Base-by-base conservation (phyloP, 495 filamentous ascomycete species). In the Staphylotrichum longicolle region DNA sequence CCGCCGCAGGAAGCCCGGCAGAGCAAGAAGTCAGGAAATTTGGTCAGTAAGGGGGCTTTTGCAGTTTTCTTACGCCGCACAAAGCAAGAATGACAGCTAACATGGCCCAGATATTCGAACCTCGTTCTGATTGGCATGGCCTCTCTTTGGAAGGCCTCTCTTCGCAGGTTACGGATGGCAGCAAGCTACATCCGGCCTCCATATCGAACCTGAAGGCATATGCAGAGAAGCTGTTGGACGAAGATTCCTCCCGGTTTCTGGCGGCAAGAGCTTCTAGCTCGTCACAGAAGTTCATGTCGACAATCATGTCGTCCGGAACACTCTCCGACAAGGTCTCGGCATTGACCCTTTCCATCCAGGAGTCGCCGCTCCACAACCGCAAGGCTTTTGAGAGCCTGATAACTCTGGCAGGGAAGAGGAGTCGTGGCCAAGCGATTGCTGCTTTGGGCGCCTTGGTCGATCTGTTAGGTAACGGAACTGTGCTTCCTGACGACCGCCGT, bases 311-410 rank as follows among this genome's bases (percentile, higher is more conserved):
- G 14, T 91, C 92, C 2, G 94, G 94, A 77, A 98, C 95, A 7
- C 82, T 96, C 55, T 94, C 91, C 40, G 94, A 98, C 75, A 98
- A 96, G 73, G 90, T 97, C 35, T 97, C 95, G 3, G 94, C 94
- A 6, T 76, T 97, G 66, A 98, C 94, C 2, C 79, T 98, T 50
- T 88, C 91, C 32, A 87, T 96, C 12, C 94, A 98, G 76, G 94
- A 98, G 70, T 98, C 94, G 4, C 94, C 94, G 5, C 75, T 98
- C 50, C 94, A 98, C 68, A 96, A 91, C 52, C 87, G 83, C 54
- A 95, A 93, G 65, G 87, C 91, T 9, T 83, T 98, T 57, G 92
- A 96, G 64, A 91, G 80, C 58, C 79, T 98, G 46, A 80, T 96
- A 47, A 78, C 74, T 0, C 78, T 98, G 46, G 91, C 91, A 20